Percentiles rank a stretch among this genome's conserved stretches.
Conservation (phyloP, 768 basidiomycete species). For the Mycena vitilis region DNA sequence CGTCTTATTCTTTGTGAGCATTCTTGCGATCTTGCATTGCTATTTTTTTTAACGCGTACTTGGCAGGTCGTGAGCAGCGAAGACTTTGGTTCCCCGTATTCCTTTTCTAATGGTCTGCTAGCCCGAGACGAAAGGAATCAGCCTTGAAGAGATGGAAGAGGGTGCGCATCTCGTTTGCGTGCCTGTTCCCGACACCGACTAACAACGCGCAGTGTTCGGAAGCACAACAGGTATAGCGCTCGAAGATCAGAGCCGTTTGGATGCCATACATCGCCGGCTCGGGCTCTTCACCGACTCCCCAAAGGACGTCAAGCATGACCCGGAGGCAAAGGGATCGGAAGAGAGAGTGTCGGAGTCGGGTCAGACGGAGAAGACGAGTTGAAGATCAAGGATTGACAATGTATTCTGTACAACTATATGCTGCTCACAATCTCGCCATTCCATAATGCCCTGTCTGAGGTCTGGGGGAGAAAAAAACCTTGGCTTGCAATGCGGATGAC, state of each 20-base stretch:
- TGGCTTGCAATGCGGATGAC: too few species aligned
- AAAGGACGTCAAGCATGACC: slow-evolving; percentile 32
- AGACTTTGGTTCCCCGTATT: too few species aligned
- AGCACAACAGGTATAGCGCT: slow-evolving; percentile 62
- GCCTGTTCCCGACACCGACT: neutral
- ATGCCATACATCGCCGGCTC: slow-evolving; percentile 69
- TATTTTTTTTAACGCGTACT: neutral
- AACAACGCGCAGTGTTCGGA: slow-evolving; percentile 64
- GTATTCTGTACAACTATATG: slow-evolving; percentile 6
- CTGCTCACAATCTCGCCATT: neutral
- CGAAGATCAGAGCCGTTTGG: slow-evolving; percentile 63
- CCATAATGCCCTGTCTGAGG: too few species aligned
- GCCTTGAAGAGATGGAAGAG: slow-evolving; percentile 84
- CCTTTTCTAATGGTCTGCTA: too few species aligned
- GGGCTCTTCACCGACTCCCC: slow-evolving; percentile 57
- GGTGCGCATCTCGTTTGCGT: neutral
- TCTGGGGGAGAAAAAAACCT: too few species aligned
- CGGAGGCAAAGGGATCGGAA: slow-evolving; percentile 28
- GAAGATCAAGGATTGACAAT: neutral
- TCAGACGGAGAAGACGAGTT: slow-evolving; percentile 29
- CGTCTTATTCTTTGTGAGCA: slow-evolving; percentile 71
- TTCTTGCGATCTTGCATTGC: neutral
- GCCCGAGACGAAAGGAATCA: slow-evolving; percentile 78
- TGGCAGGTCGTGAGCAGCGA: too few species aligned
- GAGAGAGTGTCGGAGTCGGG: slow-evolving; percentile 31